Evolutionary conservation across 441 rosid species (phyloP).

Genomic region (Viola pubescens): DNA sequence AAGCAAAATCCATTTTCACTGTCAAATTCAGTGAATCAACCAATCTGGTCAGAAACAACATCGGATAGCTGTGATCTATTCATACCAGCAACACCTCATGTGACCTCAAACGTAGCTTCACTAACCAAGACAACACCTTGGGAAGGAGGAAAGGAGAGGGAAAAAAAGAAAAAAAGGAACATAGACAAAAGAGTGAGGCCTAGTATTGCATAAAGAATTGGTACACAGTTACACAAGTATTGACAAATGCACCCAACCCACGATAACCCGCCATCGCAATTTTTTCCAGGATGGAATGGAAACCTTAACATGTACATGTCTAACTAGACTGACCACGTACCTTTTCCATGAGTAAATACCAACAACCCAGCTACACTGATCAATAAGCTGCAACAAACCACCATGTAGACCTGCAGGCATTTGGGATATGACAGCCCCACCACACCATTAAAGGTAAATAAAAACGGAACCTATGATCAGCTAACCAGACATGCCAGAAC

Average conservation of each 20-base stretch:
- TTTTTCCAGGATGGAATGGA: constrained; percentile 11
- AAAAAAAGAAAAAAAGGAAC: constrained; percentile 9
- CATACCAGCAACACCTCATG: constrained; percentile 46
- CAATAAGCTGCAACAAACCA: constrained; percentile 39
- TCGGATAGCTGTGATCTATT: constrained; percentile 23
- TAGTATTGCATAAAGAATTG: constrained; percentile 15
- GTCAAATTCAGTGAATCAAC: constrained; percentile 24
- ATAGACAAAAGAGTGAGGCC: constrained; percentile 31
- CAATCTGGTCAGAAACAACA: constrained; percentile 29
- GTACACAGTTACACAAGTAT: constrained; percentile 14
- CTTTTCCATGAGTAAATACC: constrained; percentile 33
- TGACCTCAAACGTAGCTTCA: constrained; percentile 43
- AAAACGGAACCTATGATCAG: constrained; percentile 24
- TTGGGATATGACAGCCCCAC: constrained; percentile 40
- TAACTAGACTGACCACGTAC: constrained; percentile 32
- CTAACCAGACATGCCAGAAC: constrained; percentile 14
- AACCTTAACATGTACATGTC: constrained; percentile 22
- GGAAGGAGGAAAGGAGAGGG: constrained; percentile 19
- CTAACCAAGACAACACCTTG: constrained; percentile 32
- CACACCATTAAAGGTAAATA: constrained; percentile 32
- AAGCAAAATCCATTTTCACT: constrained; percentile 26
- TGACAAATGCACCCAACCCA: constrained; percentile 9
- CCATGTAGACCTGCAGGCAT: constrained; percentile 52
- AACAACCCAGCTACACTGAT: constrained; percentile 39
- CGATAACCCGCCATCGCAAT: constrained; percentile 19